Conservation (phyloP, 2,329 filamentous ascomycete genomes). For the Dactylellina parvicollis region DNA sequence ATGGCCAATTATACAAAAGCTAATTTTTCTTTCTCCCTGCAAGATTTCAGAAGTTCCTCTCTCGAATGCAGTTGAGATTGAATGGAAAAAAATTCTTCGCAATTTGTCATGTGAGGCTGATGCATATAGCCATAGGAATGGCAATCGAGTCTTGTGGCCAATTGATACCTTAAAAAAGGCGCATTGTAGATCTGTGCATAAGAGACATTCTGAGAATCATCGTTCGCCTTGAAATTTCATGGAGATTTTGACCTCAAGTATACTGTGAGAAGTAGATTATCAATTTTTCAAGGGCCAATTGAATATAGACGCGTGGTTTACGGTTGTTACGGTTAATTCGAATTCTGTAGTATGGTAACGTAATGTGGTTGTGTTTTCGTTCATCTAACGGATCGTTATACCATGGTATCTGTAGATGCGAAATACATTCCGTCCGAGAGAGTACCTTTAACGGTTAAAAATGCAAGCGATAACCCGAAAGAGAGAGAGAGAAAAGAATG, state of each 20-base stretch:
- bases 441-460: too few relatives aligned
- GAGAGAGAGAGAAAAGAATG: too few relatives aligned
- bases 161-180: neutral
- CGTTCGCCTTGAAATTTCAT: neutral
- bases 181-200: slow-evolving; percentile 11
- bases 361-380: neutral
- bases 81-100: neutral
- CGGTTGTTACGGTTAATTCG: neutral
- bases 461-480: neutral
- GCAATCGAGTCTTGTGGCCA: neutral
- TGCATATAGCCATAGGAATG: neutral
- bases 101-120: slow-evolving; percentile 13
- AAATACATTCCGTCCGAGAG: too few relatives aligned
- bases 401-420: neutral
- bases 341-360: neutral
- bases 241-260: neutral
- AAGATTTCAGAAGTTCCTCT: too few relatives aligned
- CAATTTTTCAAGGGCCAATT: slow-evolving; percentile 38
- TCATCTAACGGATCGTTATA: neutral
- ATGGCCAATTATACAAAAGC: neutral
- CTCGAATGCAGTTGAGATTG: too few relatives aligned
- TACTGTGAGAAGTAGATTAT: neutral
- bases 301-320: slow-evolving; percentile 41
- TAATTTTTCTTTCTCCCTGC: too few relatives aligned
- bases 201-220: too few relatives aligned